Evolutionary conservation across 2,329 filamentous ascomycete genomes (phyloP).

Genomic region (Aspergillus viridinutans): DNA sequence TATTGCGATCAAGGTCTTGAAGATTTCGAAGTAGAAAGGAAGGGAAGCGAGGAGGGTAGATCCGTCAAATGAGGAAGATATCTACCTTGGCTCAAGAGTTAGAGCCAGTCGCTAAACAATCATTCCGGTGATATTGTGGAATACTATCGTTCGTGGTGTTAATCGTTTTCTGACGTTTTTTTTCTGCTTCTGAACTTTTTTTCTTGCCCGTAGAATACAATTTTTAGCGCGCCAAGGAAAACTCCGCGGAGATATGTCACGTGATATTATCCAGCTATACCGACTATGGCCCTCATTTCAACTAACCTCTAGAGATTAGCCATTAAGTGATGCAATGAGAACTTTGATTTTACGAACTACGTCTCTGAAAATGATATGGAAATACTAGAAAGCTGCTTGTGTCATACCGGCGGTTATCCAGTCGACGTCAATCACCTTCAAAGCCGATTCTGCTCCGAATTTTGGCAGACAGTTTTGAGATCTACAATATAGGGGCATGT

Average conservation of each 20-base stretch:
- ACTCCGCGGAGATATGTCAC: conserved; percentile 18
- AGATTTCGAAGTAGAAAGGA: conserved; percentile 5
- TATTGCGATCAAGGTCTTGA: neutral
- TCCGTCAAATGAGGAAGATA: neutral
- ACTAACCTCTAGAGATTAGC: neutral
- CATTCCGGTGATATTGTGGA: conserved; percentile 15
- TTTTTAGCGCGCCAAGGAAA: conserved; percentile 19
- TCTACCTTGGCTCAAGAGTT: conserved; percentile 14
- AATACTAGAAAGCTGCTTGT: neutral
- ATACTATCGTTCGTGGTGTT: conserved; percentile 5
- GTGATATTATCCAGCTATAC: conserved; percentile 5
- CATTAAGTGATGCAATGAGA: neutral
- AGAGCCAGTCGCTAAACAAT: conserved; percentile 19
- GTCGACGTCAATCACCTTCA: neutral
- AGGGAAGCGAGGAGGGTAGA: conserved; percentile 3
- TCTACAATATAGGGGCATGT: neutral
- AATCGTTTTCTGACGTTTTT: neutral
- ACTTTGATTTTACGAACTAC: neutral
- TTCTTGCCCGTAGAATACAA: conserved; percentile 14
- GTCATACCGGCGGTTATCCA: neutral
- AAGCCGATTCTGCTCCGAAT: neutral
- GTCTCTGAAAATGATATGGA: neutral
- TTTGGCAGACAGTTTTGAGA: neutral
- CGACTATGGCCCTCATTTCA: neutral
- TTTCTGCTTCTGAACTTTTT: conserved; percentile 18